These are phyloP conservation scores for Curvularia sp. DNA, from an alignment of 2,329 filamentous ascomycete genomes.

Conservation along the genomic window DNA sequence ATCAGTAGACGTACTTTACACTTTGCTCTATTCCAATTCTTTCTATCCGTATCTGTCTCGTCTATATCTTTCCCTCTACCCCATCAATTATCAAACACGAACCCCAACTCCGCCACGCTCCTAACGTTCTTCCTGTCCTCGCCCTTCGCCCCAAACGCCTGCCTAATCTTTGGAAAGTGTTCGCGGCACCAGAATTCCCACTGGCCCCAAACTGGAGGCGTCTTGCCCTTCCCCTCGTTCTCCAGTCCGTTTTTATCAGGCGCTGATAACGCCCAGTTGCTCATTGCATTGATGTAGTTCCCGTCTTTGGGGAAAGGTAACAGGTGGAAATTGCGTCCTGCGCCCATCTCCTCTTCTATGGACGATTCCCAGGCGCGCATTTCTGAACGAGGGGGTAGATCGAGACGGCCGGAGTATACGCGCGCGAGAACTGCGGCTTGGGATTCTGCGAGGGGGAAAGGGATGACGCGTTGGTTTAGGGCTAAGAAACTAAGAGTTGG, in stretches of 20 bases:
- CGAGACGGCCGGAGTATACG: conserved; percentile 75
- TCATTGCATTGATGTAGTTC: conserved; percentile 72
- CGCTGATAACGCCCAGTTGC: conserved; percentile 66
- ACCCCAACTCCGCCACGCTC: conserved; percentile 75
- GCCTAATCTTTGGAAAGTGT: conserved; percentile 72
- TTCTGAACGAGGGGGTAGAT: conserved; percentile 66
- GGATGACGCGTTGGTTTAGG: conserved; percentile 83
- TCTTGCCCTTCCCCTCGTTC: conserved; percentile 64
- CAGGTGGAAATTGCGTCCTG: conserved; percentile 61
- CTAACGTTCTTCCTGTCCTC: conserved; percentile 64
- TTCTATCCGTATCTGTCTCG: not conserved
- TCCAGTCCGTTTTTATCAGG: conserved; percentile 48
- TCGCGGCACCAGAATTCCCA: conserved; percentile 75
- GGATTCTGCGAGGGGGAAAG: conserved; percentile 80
- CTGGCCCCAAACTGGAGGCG: conserved; percentile 74
- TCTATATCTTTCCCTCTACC: not conserved
- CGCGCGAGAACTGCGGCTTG: conserved; percentile 80
- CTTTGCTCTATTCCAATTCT: not conserved
- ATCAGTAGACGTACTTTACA: not conserved
- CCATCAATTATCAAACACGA: conserved; percentile 59
- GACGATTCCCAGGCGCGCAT: conserved; percentile 74
- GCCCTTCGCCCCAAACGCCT: conserved; percentile 72
- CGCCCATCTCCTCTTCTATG: conserved; percentile 54
- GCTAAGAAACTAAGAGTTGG: conserved; percentile 81
- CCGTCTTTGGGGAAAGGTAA: conserved; percentile 68